phyloP scores from a whole-genome alignment of 257 asterid species.

The Solanum rostratum region DNA sequence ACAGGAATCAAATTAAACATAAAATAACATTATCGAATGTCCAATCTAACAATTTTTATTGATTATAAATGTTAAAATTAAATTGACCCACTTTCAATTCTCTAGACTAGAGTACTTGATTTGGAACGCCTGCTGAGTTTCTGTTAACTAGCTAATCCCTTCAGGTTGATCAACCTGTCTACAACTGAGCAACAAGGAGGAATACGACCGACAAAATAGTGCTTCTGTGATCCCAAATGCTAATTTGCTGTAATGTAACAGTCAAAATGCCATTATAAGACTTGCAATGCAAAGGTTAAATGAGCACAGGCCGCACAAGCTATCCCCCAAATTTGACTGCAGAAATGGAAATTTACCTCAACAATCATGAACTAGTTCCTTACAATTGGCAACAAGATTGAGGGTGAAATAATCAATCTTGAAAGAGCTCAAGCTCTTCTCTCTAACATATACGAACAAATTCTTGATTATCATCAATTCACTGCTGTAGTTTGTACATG shows the following conservation, averaged over 20 bases:
- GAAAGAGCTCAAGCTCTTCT: neutral
- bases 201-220: neutral
- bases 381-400: neutral
- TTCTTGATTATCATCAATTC: neutral
- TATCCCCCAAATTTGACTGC: neutral
- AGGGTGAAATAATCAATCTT: neutral
- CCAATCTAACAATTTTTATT: neutral
- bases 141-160: neutral
- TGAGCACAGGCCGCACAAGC: neutral
- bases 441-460: neutral
- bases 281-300: too few relatives aligned
- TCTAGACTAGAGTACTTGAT: neutral
- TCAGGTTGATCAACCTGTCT: neutral
- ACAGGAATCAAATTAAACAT: neutral
- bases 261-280: neutral
- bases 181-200: neutral
- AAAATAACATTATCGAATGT: neutral
- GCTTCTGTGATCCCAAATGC: neutral
- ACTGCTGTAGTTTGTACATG: neutral
- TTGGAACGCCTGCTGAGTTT: neutral
- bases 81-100: neutral
- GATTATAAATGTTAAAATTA: neutral
- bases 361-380: neutral
- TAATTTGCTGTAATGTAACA: neutral
- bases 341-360: neutral